Conservation (phyloP, 2,329 filamentous ascomycete species). For the Verticillium alfalfae region DNA sequence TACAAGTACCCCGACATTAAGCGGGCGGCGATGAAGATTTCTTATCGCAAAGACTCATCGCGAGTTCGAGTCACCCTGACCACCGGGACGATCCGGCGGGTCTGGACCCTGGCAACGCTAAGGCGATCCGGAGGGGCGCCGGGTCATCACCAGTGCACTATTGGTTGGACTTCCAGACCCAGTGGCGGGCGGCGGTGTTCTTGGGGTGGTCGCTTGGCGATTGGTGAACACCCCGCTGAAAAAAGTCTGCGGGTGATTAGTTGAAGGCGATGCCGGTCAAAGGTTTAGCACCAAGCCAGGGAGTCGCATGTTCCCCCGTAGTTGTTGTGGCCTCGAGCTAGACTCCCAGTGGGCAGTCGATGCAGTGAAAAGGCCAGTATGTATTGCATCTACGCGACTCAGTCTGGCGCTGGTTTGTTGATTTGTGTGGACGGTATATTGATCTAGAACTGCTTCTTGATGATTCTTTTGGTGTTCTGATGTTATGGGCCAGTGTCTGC, state of each 20-base stretch:
- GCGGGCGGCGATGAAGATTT: background rate
- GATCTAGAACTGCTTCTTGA: no score
- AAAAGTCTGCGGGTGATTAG: background rate
- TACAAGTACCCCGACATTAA: background rate
- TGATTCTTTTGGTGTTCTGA: no score
- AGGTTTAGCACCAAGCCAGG: background rate
- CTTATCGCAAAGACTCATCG: conserved; percentile 4
- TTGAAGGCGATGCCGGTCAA: background rate
- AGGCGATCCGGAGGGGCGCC: background rate
- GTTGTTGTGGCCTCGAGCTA: no score
- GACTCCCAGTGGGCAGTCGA: no score
- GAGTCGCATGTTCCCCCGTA: background rate
- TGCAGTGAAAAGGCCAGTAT: no score
- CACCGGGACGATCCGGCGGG: background rate
- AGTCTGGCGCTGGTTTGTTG: no score
- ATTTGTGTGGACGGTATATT: no score
- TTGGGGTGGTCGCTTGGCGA: background rate
- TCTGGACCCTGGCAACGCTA: background rate
- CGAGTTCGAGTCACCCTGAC: background rate
- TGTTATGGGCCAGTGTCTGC: no score
- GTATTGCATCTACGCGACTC: no score
- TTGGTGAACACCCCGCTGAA: background rate
- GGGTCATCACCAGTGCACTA: background rate
- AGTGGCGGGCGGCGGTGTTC: background rate
- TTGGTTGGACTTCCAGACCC: background rate